Conservation (phyloP, 805 yeast species). For the Candida tammaniensis region DNA sequence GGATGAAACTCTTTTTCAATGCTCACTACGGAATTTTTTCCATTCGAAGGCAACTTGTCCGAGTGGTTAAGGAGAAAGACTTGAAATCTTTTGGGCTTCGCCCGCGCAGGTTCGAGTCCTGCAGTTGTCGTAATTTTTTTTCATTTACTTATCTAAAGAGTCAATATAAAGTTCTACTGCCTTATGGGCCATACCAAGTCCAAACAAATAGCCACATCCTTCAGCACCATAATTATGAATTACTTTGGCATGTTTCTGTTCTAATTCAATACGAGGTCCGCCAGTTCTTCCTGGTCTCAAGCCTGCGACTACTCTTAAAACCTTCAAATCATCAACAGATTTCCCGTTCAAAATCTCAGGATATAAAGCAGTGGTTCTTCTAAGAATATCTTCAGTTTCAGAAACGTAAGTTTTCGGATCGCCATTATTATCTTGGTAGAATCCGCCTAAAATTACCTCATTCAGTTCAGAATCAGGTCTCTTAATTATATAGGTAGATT, state of each 20-base stretch:
- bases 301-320: slow-evolving; percentile 68
- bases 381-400: slow-evolving; percentile 60
- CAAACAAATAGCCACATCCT: slow-evolving; percentile 6
- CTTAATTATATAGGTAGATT: slow-evolving; percentile 67
- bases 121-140: slow-evolving; percentile 42
- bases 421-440: slow-evolving; percentile 61
- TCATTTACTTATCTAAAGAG: slow-evolving; percentile 38
- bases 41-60: slow-evolving; percentile 49
- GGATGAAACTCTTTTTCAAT: too few species aligned
- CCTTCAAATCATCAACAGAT: slow-evolving; percentile 41
- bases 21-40: too few species aligned
- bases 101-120: slow-evolving; percentile 53
- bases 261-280: slow-evolving; percentile 65
- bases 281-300: slow-evolving; percentile 75
- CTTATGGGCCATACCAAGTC: slow-evolving; percentile 1
- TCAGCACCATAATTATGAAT: slow-evolving; percentile 51
- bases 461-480: slow-evolving; percentile 62
- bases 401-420: slow-evolving; percentile 54
- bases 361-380: slow-evolving; percentile 50
- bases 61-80: slow-evolving; percentile 50
- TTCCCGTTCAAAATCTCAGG: slow-evolving; percentile 50
- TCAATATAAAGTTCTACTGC: too few species aligned
- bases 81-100: slow-evolving; percentile 49
- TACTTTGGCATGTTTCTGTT: slow-evolving; percentile 19
- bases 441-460: slow-evolving; percentile 77